Base-by-base conservation (phyloP, 257 asterid genomes). In the Solanum sejunctum region DNA sequence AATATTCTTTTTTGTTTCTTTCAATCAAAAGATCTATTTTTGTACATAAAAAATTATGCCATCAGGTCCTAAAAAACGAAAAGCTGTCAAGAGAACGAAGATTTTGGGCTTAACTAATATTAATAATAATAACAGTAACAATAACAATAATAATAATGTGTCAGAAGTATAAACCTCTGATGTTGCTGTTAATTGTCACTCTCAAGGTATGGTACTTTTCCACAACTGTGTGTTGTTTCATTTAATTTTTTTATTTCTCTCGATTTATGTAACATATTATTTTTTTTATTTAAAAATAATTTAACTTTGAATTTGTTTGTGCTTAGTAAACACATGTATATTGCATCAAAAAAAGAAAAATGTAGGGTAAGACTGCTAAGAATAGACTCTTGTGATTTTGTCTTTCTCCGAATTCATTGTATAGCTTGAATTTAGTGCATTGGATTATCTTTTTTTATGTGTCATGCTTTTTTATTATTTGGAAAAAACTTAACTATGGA, bases 51-150 rank as follows among this genome's bases (percentile, higher is more conserved):
- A 66, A 16, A 91, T 78, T 89, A 94, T 94, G 98, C 97, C 97
- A 8, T 88, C 94, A 52, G 98, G 95, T 85, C 41, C 97, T 18
- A 92, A 89, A 91, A 94, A 91, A 88, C 88, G 97, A 84, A 94
- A 94, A 87, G 92, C 97, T 82, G 90, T 91, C 54, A 91, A 89
- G 92, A 93, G 90, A 85, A 94, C 85, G 92, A 89, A 89, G 80
- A 18, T 28, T 49, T 64, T 54, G n/a, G 60, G n/a, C 49, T 79
- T 9, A 18, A 82, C 21, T 47, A 69, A 28, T 51, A 23, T 32
- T 32, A 32, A 32, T 3, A 32, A 32, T 32, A 32, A 32, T 32
- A 32, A 32, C 36, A 32, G 36, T 32, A 32, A 32, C 36, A 32
- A 32, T 32, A 32, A 28, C 3, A 32, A 32, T 32, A 51, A 63